Percentiles rank a stretch among this genome's conserved stretches.
Evolutionary conservation across 148 eudicot species (phyloP).

Genomic region (Chenopodium quinoa): DNA sequence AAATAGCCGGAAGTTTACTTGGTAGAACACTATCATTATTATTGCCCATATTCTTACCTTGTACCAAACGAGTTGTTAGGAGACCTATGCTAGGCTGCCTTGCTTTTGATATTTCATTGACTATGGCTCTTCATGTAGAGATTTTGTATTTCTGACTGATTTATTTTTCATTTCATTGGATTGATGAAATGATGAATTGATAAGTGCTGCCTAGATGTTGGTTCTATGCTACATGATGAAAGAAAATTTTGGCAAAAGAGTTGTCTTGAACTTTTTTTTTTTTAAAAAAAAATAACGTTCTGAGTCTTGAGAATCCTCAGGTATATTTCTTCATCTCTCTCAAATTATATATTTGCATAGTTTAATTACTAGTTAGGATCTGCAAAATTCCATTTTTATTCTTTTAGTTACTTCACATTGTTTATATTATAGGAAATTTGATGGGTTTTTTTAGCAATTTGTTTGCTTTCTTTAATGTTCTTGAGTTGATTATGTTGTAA

Average conservation of each 20-base stretch:
- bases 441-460: conserved; percentile 4
- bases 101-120: neutral
- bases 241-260: neutral
- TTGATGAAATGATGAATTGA: neutral
- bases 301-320: conserved; percentile 1
- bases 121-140: neutral
- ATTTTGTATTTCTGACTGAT: neutral
- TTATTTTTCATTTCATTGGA: neutral
- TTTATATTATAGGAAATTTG: conserved; percentile 9
- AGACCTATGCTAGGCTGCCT: neutral
- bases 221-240: neutral
- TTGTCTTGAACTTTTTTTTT: too few relatives aligned
- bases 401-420: conserved; percentile 7
- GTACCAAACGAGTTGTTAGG: neutral
- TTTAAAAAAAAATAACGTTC: neutral
- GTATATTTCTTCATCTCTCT: conserved; percentile 7
- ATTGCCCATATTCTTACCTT: neutral
- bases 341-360: neutral
- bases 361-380: conserved; percentile 13
- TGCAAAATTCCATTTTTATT: conserved; percentile 15
- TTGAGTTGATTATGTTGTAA: conserved; percentile 9
- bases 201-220: neutral
- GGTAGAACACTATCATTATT: neutral
- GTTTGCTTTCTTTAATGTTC: neutral
- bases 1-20: neutral